These are phyloP conservation scores for Alternaria gaisen DNA, from an alignment of 2,329 filamentous ascomycete species.

Conservation along the genomic window DNA sequence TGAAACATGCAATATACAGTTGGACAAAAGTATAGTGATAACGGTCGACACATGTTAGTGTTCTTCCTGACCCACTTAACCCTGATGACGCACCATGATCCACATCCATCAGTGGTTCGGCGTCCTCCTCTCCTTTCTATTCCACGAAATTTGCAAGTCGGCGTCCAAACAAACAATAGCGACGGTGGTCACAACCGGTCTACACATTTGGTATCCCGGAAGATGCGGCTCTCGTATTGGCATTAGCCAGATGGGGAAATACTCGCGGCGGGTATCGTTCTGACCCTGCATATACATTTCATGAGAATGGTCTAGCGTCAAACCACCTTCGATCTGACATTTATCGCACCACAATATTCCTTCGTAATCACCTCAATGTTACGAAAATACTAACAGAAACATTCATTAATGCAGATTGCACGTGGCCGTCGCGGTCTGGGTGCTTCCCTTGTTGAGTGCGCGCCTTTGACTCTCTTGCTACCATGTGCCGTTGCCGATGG, in stretches of 20 bases:
- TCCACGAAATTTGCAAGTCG: neutral
- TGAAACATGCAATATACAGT: neutral
- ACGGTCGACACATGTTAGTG: neutral
- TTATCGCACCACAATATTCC: slow-evolving; percentile 14
- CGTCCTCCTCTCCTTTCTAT: neutral
- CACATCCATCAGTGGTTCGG: neutral
- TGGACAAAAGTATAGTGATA: neutral
- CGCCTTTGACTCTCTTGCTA: slow-evolving; percentile 11
- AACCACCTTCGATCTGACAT: slow-evolving; percentile 16
- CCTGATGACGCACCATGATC: slow-evolving; percentile 7
- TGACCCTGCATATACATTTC: slow-evolving; percentile 29
- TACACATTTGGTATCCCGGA: neutral
- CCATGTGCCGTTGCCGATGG: slow-evolving; percentile 11
- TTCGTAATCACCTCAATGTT: slow-evolving; percentile 7
- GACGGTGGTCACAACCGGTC: neutral
- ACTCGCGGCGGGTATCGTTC: slow-evolving; percentile 4
- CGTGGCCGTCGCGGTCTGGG: slow-evolving; percentile 22
- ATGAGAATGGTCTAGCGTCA: slow-evolving; percentile 33
- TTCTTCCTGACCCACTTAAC: neutral
- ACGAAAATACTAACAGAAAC: slow-evolving; percentile 14
- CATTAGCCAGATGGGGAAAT: neutral
- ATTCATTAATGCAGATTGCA: slow-evolving; percentile 23
- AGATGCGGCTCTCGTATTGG: neutral
- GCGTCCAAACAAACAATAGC: neutral
- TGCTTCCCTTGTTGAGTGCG: slow-evolving; percentile 10